Percentiles rank a stretch among this genome's conserved stretches.
phyloP scores from a whole-genome alignment of 331 rosid species.

The Telfairia occidentalis region DNA sequence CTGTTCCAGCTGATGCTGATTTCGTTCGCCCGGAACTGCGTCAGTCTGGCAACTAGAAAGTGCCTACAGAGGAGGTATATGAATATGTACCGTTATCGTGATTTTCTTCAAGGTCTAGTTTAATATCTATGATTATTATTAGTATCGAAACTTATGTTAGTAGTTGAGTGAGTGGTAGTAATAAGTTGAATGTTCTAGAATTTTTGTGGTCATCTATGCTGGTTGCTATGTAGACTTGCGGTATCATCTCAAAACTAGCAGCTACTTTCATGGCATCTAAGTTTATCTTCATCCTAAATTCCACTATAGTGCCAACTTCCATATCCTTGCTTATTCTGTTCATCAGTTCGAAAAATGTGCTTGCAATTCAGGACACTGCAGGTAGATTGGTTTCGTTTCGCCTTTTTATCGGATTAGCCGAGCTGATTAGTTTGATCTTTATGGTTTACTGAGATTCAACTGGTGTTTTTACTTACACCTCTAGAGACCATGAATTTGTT shows the following conservation, averaged over 20 bases:
- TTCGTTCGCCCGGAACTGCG: slow-evolving; percentile 96
- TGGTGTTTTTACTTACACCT: no score
- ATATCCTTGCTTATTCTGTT: background rate
- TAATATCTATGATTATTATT: background rate
- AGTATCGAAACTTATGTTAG: background rate
- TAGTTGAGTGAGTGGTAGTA: background rate
- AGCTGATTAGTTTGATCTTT: no score
- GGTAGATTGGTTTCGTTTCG: no score
- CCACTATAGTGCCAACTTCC: background rate
- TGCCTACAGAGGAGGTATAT: background rate
- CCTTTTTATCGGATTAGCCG: no score
- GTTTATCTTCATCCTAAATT: background rate
- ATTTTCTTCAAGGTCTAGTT: background rate
- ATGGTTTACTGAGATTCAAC: no score
- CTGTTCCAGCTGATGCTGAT: slow-evolving; percentile 81
- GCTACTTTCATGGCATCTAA: background rate
- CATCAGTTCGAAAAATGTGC: background rate
- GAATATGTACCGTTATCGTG: background rate
- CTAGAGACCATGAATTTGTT: no score
- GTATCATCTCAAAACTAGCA: background rate
- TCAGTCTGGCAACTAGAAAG: slow-evolving; percentile 35
- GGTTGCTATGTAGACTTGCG: background rate
- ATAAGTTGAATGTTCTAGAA: background rate
- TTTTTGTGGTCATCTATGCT: background rate
- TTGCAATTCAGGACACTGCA: no score